Evolutionary conservation across 2,329 filamentous ascomycete species (phyloP).

Genomic region (Metarhizium sp.): DNA sequence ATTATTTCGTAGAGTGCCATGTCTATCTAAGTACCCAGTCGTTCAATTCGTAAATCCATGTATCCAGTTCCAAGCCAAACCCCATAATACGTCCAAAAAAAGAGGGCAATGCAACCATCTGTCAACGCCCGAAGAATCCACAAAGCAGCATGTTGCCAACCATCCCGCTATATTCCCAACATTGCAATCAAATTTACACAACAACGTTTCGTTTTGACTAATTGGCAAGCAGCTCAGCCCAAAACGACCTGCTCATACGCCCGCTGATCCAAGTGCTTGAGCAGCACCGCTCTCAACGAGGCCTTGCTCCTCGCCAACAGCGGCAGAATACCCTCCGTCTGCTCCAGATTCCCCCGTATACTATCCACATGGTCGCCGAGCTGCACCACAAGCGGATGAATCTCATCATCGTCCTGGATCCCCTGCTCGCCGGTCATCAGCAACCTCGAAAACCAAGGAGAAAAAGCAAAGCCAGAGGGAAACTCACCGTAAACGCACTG

Average conservation of each 20-base stretch:
- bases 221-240: slow-evolving; percentile 14
- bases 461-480: not conserved
- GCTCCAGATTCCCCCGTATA: slow-evolving; percentile 42
- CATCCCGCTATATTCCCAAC: not conserved
- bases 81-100: not conserved
- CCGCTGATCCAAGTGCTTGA: slow-evolving; percentile 32
- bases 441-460: not conserved
- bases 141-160: not conserved
- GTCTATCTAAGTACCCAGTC: not conserved
- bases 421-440: not conserved
- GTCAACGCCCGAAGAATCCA: not conserved
- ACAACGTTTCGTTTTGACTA: not conserved
- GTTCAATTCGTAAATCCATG: not conserved
- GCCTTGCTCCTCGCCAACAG: slow-evolving; percentile 39
- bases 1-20: not conserved
- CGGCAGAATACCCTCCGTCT: slow-evolving; percentile 42
- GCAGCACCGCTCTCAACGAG: slow-evolving; percentile 38
- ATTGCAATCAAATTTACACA: not conserved
- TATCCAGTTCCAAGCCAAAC: not conserved
- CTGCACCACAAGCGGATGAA: slow-evolving; percentile 36
- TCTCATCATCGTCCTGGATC: slow-evolving; percentile 26
- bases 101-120: not conserved
- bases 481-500: slow-evolving; percentile 10
- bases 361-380: slow-evolving; percentile 47
- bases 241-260: slow-evolving; percentile 40